A percentile compares a stretch with the other conserved stretches of the same genome.
phyloP scores from a whole-genome alignment of 352 stramenopile species.

The Phytopythium boreale region DNA sequence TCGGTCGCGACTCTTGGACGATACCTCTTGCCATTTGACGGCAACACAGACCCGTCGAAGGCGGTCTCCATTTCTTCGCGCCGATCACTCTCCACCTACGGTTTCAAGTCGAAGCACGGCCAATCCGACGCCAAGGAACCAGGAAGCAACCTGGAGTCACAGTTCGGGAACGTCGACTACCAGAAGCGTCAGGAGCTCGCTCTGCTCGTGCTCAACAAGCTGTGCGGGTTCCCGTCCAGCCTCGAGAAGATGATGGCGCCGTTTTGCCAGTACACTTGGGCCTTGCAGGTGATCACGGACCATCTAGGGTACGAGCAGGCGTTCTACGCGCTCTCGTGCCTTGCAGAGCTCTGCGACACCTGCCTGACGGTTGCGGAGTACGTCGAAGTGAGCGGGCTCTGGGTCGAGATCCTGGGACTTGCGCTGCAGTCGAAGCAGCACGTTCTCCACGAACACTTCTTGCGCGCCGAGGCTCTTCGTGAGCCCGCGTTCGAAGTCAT shows the following conservation, averaged over 20 bases:
- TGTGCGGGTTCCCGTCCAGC: slow-evolving; percentile 68
- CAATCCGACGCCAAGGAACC: slow-evolving; percentile 31
- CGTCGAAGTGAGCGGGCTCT: slow-evolving; percentile 65
- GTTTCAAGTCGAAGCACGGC: slow-evolving; percentile 50
- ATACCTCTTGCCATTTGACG: slow-evolving; percentile 75
- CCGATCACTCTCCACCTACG: slow-evolving; percentile 70
- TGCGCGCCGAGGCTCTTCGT: slow-evolving; percentile 68
- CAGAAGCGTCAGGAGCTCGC: slow-evolving; percentile 71
- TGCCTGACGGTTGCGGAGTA: slow-evolving; percentile 76
- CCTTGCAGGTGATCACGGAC: slow-evolving; percentile 77
- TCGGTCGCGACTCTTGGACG: slow-evolving; percentile 70
- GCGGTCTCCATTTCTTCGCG: slow-evolving; percentile 74
- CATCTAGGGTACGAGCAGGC: slow-evolving; percentile 79
- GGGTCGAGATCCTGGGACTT: slow-evolving; percentile 77
- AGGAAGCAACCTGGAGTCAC: slow-evolving; percentile 40
- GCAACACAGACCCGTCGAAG: slow-evolving; percentile 36
- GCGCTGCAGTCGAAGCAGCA: slow-evolving; percentile 77
- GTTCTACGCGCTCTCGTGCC: slow-evolving; percentile 70
- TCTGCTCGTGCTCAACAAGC: slow-evolving; percentile 76
- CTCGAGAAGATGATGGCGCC: slow-evolving; percentile 72
- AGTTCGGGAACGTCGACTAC: slow-evolving; percentile 82
- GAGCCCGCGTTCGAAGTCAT: slow-evolving; percentile 81
- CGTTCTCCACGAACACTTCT: slow-evolving; percentile 78
- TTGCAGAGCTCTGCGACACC: slow-evolving; percentile 75
- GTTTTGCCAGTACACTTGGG: slow-evolving; percentile 79